Percentiles rank a stretch among this genome's conserved stretches.
These are phyloP conservation scores for Epichloe gansuensis DNA, from an alignment of 2,329 filamentous ascomycete species.

Conservation along the genomic window DNA sequence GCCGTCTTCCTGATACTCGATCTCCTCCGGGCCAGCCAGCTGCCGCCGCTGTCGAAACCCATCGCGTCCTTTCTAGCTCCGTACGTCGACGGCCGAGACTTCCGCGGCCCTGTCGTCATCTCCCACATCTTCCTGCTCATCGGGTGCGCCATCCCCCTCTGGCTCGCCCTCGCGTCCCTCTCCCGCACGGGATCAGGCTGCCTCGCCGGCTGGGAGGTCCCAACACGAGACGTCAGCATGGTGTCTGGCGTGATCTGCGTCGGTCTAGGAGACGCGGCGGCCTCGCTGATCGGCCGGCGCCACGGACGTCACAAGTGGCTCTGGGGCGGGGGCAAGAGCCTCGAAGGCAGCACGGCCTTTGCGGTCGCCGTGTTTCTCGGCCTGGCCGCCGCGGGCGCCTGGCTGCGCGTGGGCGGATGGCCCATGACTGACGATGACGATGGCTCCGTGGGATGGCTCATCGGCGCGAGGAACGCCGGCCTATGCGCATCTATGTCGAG, in stretches of 20 bases:
- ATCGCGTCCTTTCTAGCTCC: conserved; percentile 80
- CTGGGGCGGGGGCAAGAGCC: conserved; percentile 91
- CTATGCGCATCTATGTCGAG: conserved; percentile 70
- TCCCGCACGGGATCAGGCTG: conserved; percentile 41
- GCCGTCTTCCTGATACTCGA: conserved; percentile 81
- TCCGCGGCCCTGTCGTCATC: conserved; percentile 86
- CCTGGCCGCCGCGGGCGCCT: conserved; percentile 54
- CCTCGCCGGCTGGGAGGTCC: conserved; percentile 63
- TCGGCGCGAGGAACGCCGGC: conserved; percentile 49
- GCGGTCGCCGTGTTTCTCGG: conserved; percentile 65
- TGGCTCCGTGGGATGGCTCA: conserved; percentile 24
- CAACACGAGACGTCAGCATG: conserved; percentile 70
- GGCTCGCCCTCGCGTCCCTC: conserved; percentile 68
- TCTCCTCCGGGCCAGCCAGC: conserved; percentile 75
- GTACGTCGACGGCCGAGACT: conserved; percentile 87
- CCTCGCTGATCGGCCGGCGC: conserved; percentile 75
- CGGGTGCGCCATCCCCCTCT: conserved; percentile 87
- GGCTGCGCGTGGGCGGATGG: conserved; percentile 69
- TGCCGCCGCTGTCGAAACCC: conserved; percentile 78
- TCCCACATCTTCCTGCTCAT: conserved; percentile 93
- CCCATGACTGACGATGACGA: conserved; percentile 31
- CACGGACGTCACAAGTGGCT: conserved; percentile 86
- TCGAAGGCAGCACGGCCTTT: conserved; percentile 81
- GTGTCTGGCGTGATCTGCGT: conserved; percentile 87
- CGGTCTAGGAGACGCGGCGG: conserved; percentile 87